Conservation (phyloP, 768 basidiomycete species). For the Tylopilus rubrobrunneus region DNA sequence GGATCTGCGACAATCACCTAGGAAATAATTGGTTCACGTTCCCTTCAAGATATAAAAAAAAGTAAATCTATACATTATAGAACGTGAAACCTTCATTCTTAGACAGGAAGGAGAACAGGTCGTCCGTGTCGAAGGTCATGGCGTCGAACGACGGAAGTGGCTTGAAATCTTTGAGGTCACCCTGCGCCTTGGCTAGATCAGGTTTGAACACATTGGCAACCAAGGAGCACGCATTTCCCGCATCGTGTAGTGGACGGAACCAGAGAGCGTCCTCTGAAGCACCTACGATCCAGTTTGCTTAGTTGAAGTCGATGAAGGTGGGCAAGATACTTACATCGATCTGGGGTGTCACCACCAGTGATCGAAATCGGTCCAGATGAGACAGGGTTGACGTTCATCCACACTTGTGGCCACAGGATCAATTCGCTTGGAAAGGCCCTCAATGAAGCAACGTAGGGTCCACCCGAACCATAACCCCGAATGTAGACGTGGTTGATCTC, state of each 20-base stretch:
- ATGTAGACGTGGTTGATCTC: conserved; percentile 6
- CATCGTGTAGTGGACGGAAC: conserved; percentile 6
- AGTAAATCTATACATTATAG: conserved; percentile 1
- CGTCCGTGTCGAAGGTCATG: too few relatives aligned
- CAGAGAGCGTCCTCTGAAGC: neutral
- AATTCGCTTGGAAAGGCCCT: conserved; percentile 5
- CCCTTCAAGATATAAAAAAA: neutral
- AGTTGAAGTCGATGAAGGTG: neutral
- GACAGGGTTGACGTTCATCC: neutral
- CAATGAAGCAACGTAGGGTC: neutral
- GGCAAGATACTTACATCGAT: neutral
- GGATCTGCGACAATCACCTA: conserved; percentile 6
- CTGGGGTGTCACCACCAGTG: neutral
- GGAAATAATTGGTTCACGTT: neutral
- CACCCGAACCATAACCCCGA: conserved; percentile 2
- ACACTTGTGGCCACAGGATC: conserved; percentile 5
- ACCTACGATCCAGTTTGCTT: neutral
- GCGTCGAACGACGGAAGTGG: neutral
- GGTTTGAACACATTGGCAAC: conserved; percentile 3
- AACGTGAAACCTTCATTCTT: neutral
- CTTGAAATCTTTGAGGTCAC: neutral
- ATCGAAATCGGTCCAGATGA: neutral
- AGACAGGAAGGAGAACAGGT: neutral
- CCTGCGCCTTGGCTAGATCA: neutral
- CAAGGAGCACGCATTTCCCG: conserved; percentile 4